Conservation (phyloP, 306 rosid species). For the Pyrus pyrifolia region DNA sequence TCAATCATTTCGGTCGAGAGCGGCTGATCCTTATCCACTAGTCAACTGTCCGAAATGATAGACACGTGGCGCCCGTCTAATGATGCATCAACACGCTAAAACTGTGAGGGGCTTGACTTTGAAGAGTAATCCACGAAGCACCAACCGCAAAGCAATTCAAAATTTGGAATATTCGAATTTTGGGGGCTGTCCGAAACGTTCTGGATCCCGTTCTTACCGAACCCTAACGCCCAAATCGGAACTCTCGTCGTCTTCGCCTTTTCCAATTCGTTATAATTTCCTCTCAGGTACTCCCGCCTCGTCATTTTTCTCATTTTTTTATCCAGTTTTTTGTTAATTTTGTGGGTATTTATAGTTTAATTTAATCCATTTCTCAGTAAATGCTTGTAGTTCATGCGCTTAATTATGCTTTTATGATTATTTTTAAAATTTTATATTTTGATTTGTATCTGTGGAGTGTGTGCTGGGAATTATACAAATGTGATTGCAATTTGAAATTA, state of each 20-base stretch:
- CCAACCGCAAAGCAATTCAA: neutral
- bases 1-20: too few species aligned
- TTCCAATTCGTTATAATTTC: neutral
- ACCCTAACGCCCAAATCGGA: neutral
- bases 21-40: neutral
- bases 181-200: constrained; percentile 14
- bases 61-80: neutral
- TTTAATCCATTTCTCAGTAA: neutral
- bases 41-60: neutral
- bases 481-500: neutral
- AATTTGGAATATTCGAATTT: constrained; percentile 37
- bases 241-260: neutral
- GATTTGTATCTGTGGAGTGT: neutral
- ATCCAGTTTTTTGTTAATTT: neutral
- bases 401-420: neutral
- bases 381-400: neutral
- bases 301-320: neutral
- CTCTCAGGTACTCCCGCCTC: neutral
- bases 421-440: neutral
- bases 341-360: neutral
- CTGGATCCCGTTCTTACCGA: constrained; percentile 5
- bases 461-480: neutral
- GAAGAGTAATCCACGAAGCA: neutral
- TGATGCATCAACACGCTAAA: neutral
- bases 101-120: neutral